phyloP scores from a whole-genome alignment of 2,329 filamentous ascomycete species.

The Cephalotrichum gorgonifer region DNA sequence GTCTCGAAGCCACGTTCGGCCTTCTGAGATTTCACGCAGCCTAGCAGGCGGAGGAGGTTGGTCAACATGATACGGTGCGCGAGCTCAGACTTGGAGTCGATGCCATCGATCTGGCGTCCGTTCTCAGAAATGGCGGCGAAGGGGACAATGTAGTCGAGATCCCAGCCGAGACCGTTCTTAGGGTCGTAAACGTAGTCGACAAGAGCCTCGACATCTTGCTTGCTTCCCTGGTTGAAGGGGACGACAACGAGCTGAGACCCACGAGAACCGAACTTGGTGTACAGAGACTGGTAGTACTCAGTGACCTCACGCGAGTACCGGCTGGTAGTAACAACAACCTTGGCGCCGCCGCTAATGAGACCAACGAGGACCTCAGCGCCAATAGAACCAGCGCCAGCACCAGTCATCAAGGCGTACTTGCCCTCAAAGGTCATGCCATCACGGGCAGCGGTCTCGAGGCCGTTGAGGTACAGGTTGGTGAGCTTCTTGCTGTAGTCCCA shows the following conservation, averaged over 20 bases:
- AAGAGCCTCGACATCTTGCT: slow-evolving; percentile 91
- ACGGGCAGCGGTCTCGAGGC: slow-evolving; percentile 78
- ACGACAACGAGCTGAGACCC: slow-evolving; percentile 96
- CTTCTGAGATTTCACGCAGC: slow-evolving; percentile 86
- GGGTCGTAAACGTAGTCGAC: slow-evolving; percentile 93
- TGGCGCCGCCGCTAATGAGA: slow-evolving; percentile 90
- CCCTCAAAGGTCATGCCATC: slow-evolving; percentile 83
- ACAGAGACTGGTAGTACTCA: slow-evolving; percentile 99
- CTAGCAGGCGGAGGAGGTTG: slow-evolving; percentile 85
- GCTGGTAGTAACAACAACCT: slow-evolving; percentile 93
- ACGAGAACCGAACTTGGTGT: slow-evolving; percentile 83
- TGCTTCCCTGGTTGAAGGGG: slow-evolving; percentile 97
- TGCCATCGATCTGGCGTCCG: slow-evolving; percentile 89
- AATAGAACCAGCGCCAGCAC: slow-evolving; percentile 94
- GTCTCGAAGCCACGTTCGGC: slow-evolving; percentile 81
- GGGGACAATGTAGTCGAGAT: slow-evolving; percentile 89
- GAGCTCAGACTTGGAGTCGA: slow-evolving; percentile 95
- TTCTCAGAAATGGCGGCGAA: slow-evolving; percentile 98
- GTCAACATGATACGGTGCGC: slow-evolving; percentile 99
- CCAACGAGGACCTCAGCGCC: slow-evolving; percentile 95
- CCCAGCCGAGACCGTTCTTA: slow-evolving; percentile 96
- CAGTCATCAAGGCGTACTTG: slow-evolving; percentile 97
- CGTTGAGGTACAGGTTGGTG: slow-evolving; percentile 85
- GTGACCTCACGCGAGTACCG: slow-evolving; percentile 95
- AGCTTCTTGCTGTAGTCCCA: slow-evolving; percentile 99